Evolutionary conservation across 2,329 filamentous ascomycete genomes (phyloP).

Genomic region (Scedosporium aurantiacum): DNA sequence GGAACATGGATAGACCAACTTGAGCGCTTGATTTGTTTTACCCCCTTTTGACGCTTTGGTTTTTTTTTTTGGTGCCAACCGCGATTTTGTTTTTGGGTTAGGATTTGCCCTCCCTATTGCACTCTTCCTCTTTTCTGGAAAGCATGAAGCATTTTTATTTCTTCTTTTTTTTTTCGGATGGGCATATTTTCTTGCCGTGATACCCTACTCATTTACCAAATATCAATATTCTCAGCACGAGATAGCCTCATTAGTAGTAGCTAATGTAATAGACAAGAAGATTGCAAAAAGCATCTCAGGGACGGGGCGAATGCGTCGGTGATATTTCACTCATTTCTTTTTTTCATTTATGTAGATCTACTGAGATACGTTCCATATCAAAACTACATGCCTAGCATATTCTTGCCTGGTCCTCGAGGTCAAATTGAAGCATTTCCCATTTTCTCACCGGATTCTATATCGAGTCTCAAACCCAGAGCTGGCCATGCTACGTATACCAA

Average conservation of each 20-base stretch:
- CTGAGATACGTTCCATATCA: no score
- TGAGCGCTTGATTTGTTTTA: background rate
- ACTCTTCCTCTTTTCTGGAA: background rate
- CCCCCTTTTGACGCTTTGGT: slow-evolving; percentile 1
- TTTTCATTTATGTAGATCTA: no score
- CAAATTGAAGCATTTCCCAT: no score
- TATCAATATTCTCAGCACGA: background rate
- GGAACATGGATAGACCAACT: background rate
- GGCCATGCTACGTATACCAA: no score
- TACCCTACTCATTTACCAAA: slow-evolving; percentile 8
- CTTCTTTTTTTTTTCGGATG: slow-evolving; percentile 1
- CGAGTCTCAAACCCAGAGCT: no score
- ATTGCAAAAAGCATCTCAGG: background rate
- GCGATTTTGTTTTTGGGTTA: background rate
- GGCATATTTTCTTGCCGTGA: slow-evolving; percentile 11
- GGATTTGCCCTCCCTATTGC: background rate
- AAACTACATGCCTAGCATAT: no score
- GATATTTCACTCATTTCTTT: no score
- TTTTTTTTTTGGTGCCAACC: background rate
- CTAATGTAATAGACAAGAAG: slow-evolving; percentile 2
- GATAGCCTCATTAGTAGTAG: background rate
- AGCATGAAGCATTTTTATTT: background rate
- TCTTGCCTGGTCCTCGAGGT: no score
- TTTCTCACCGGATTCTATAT: no score
- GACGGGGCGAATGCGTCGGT: background rate